Percentiles rank a stretch among this genome's conserved stretches.
Conservation (phyloP, 2,329 filamentous ascomycete genomes). For the Penicillium sp. region DNA sequence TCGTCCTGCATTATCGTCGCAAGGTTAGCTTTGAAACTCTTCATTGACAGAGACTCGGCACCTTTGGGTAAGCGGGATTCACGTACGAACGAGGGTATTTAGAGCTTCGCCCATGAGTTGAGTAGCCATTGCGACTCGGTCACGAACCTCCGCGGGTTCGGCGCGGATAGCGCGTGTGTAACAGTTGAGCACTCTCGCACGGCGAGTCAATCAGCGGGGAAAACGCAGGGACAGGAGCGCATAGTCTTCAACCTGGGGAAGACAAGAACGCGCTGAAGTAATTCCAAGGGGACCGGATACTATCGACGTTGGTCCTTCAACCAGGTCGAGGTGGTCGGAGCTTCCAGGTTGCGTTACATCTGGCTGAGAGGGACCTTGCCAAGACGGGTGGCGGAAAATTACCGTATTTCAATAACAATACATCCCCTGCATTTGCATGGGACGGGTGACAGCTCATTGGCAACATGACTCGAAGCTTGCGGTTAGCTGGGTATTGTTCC, state of each 20-base stretch:
- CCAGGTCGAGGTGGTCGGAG: not conserved
- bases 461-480: not conserved
- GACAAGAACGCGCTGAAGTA: not conserved
- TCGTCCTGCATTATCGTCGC: slow-evolving; percentile 24
- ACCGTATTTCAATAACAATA: no score
- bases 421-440: not conserved
- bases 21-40: slow-evolving; percentile 14
- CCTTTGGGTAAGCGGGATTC: not conserved
- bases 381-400: no score
- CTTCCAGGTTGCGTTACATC: slow-evolving; percentile 15
- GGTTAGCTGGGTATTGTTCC: slow-evolving; percentile 3
- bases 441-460: no score
- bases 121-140: slow-evolving; percentile 29
- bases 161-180: slow-evolving; percentile 24
- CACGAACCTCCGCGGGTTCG: slow-evolving; percentile 18
- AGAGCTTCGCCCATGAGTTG: slow-evolving; percentile 32
- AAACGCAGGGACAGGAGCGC: slow-evolving; percentile 23
- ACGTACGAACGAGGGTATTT: slow-evolving; percentile 35
- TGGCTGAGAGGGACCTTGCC: slow-evolving; percentile 4
- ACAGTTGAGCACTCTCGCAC: slow-evolving; percentile 26
- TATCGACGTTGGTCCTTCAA: no score
- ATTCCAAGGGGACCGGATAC: no score
- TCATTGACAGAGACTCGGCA: not conserved
- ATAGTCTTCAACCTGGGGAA: slow-evolving; percentile 26
- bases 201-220: slow-evolving; percentile 27